Conservation (phyloP, 805 yeast species). For the Yarrowia sp. region DNA sequence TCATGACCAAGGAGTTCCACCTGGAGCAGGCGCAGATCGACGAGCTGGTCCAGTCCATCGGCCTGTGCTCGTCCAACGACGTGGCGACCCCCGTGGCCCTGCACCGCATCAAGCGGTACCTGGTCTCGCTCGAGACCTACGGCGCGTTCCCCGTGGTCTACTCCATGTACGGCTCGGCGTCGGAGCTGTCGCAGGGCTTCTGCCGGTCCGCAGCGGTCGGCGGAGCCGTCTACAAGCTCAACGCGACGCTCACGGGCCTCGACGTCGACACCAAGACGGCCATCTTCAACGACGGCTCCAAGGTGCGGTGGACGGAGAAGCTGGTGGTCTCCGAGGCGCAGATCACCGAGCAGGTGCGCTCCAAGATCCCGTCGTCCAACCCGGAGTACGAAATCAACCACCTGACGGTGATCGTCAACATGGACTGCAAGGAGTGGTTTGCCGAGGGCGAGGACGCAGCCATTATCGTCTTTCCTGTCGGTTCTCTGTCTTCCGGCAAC, state of each 20-base stretch:
- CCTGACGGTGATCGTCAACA: conserved; percentile 76
- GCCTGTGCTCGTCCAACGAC: conserved; percentile 61
- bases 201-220: conserved; percentile 98
- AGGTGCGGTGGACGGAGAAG: conserved; percentile 73
- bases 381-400: conserved; percentile 53
- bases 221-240: conserved; percentile 87
- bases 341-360: conserved; percentile 20
- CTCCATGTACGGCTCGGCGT: conserved; percentile 93
- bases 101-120: conserved; percentile 75
- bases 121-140: conserved; percentile 82
- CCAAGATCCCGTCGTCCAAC: conserved; percentile 30
- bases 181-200: conserved; percentile 94
- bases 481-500: conserved; percentile 64
- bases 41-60: conserved; percentile 84
- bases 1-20: conserved; percentile 63
- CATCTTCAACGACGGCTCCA: conserved; percentile 59
- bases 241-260: conserved; percentile 55
- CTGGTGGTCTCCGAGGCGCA: conserved; percentile 53
- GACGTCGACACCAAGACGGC: conserved; percentile 70
- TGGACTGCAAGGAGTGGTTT: conserved; percentile 91
- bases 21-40: conserved; percentile 70
- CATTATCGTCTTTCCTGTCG: conserved; percentile 88
- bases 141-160: conserved; percentile 92
- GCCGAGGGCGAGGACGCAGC: conserved; percentile 79
- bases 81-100: conserved; percentile 73